Evolutionary conservation across 2,329 filamentous ascomycete genomes (phyloP), one percentile per base, ranked within the genome.

Genomic region (Ophiostoma australiae): DNA sequence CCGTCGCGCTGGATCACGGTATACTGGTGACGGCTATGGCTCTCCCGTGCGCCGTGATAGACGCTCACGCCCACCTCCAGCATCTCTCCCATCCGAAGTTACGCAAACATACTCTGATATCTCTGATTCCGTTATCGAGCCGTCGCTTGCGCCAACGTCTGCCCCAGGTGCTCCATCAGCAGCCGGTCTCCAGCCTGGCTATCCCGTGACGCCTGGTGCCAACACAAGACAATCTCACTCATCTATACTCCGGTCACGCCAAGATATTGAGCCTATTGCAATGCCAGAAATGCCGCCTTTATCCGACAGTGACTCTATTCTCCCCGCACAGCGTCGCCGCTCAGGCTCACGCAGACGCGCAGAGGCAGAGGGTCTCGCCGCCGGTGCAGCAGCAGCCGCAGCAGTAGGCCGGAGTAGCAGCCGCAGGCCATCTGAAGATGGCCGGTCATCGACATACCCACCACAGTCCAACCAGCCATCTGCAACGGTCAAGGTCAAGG

Each of bases 11-110:
- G 88, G n/a, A 11, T 44, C 66, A 33, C 66, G 66, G n/a, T 92
- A 87, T 73, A 92, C 90, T 2, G 90, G 87, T 37, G 91, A 93
- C 77, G 89, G 89, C 35, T 83, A 85, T 72, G 81, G 82, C 3
- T 84, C 84, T 20, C 84, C 86, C 1, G 78, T 82, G 0, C 80
- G 84, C 67, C 80, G 79, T 52, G 77, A 66, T n/a, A 39, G 63
- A 79, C 63, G 69, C 52, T 76, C 79, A 35, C 77, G 77, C 67
- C 78, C 77, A 27, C 72, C 78, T 68, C 75, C 73, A 5, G 76
- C 74, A 23, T 70, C 72, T 13, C 72, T 71, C 67, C 75, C 73
- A 4, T 75, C 75, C 11, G 55, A 52, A 8, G 74, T 63, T 5
- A 37, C 74, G 23, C 58, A 55, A 5, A 71, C 70, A 27, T 70